Conservation (phyloP, 2,329 filamentous ascomycete species). For the Teratosphaeria epicoccoides region DNA sequence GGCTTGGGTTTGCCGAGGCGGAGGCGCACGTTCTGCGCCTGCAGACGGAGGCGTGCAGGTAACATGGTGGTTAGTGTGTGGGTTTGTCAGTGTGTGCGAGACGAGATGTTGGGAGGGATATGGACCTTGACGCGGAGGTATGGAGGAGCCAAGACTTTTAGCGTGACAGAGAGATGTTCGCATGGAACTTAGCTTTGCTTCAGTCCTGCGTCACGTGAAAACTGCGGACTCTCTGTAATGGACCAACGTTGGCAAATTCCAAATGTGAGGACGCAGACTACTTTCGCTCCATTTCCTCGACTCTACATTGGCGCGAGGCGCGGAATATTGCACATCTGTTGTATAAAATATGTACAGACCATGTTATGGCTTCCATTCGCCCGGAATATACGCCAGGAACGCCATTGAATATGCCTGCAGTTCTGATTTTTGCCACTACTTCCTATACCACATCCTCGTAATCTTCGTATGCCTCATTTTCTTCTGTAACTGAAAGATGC, state of each 20-base stretch:
- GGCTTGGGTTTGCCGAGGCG: neutral
- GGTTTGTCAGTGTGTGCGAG: neutral
- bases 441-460: slow-evolving; percentile 47
- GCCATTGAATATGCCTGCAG: neutral
- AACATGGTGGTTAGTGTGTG: neutral
- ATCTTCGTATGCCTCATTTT: slow-evolving; percentile 55
- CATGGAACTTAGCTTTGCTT: too few species aligned
- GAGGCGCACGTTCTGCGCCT: too few species aligned
- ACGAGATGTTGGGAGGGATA: neutral
- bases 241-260: too few species aligned
- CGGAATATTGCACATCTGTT: neutral
- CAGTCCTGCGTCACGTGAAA: too few species aligned
- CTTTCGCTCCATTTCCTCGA: too few species aligned
- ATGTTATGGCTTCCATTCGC: neutral
- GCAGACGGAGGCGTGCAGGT: neutral
- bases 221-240: too few species aligned
- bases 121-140: neutral
- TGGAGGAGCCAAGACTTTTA: neutral
- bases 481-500: slow-evolving; percentile 65
- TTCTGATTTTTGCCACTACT: slow-evolving; percentile 19
- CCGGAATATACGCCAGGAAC: neutral
- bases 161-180: too few species aligned
- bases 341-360: neutral
- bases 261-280: too few species aligned
- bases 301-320: too few species aligned